Evolutionary conservation across 768 basidiomycete species (phyloP).

Genomic region (Exsudoporus frostii): DNA sequence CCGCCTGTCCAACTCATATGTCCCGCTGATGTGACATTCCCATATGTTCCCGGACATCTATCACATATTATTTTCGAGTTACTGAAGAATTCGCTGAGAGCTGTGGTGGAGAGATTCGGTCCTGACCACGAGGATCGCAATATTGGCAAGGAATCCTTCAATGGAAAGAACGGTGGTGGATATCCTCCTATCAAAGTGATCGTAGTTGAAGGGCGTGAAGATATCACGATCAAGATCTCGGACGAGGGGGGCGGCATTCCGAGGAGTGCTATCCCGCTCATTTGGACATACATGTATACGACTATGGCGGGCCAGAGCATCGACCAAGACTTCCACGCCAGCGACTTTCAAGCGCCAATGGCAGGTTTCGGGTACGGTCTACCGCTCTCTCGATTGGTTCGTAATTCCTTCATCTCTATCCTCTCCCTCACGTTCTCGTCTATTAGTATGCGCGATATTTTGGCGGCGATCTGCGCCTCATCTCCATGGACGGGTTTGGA

Average conservation of each 20-base stretch:
- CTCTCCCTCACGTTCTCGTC: conserved; percentile 32
- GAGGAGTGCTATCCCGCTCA: conserved; percentile 79
- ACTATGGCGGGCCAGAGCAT: conserved; percentile 74
- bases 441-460: conserved; percentile 90
- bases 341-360: conserved; percentile 98
- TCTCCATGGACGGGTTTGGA: conserved; percentile 98
- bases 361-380: conserved; percentile 96
- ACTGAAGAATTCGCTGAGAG: conserved; percentile 95
- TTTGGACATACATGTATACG: conserved; percentile 99
- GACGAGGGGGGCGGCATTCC: conserved; percentile 96
- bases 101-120: conserved; percentile 91
- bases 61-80: conserved; percentile 97
- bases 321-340: conserved; percentile 70
- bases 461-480: conserved; percentile 87
- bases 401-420: conserved; percentile 49
- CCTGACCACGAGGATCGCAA: conserved; percentile 66
- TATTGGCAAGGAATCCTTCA: conserved; percentile 5
- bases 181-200: conserved; percentile 40
- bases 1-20: conserved; percentile 97
- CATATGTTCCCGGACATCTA: conserved; percentile 95
- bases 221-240: conserved; percentile 98
- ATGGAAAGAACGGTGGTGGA: neutral
- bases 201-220: conserved; percentile 94
- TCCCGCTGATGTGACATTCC: conserved; percentile 78
- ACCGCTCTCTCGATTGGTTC: conserved; percentile 84